Conservation (phyloP, 2,329 filamentous ascomycete genomes). For the Microsporum audouinii region DNA sequence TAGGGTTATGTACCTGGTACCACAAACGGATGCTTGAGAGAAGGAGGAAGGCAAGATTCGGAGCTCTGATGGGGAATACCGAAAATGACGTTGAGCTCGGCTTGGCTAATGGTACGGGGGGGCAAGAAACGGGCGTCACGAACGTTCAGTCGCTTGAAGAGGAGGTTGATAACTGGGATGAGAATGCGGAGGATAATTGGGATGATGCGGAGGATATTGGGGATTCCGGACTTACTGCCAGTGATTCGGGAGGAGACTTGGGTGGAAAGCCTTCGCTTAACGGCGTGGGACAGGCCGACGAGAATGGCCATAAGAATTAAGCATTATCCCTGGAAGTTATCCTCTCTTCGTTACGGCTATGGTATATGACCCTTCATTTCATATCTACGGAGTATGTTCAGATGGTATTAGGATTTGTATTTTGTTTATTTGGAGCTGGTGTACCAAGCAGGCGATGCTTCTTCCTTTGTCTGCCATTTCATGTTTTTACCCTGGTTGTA, state of each 20-base stretch:
- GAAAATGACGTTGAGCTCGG: constrained; percentile 26
- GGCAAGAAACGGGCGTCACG: constrained; percentile 55
- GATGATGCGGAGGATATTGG: constrained; percentile 44
- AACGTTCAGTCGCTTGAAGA: constrained; percentile 52
- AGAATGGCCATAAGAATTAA: not conserved
- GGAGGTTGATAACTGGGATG: constrained; percentile 88
- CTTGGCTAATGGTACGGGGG: constrained; percentile 20
- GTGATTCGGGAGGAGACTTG: constrained; percentile 4
- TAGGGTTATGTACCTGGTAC: constrained; percentile 77
- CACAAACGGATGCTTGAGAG: constrained; percentile 92
- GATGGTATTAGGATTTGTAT: not conserved
- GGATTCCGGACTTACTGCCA: not conserved
- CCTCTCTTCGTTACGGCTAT: not conserved
- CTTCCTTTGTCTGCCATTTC: not conserved
- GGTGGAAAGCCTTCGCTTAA: not conserved
- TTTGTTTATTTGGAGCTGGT: not conserved
- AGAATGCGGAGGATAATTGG: constrained; percentile 61
- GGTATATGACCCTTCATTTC: not conserved
- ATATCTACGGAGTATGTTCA: not conserved
- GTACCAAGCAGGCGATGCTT: not conserved
- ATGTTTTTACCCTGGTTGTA: not conserved
- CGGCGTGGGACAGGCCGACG: not conserved
- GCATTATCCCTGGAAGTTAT: not conserved
- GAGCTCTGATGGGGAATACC: constrained; percentile 47
- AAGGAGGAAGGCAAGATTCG: constrained; percentile 61